These are phyloP conservation scores for Talinum fruticosum DNA, from an alignment of 148 eudicot genomes.

Conservation along the genomic window DNA sequence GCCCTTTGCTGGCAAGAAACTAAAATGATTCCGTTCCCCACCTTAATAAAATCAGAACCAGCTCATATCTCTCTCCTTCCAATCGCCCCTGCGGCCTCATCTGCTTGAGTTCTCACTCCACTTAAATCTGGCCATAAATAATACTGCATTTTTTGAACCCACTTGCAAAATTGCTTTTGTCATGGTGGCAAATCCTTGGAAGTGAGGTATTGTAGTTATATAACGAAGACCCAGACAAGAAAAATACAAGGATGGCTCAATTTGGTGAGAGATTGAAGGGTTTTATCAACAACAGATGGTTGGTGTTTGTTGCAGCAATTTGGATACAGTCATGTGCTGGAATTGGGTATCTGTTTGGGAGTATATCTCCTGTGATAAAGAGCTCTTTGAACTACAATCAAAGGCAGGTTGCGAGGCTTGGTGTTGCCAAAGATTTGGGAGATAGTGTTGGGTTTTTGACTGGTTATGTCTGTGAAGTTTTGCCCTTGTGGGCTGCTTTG, in stretches of 20 bases:
- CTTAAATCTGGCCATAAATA: neutral
- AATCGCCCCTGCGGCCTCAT: no score
- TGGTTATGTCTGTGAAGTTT: constrained; percentile 70
- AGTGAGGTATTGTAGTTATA: neutral
- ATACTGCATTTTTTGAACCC: neutral
- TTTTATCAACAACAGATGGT: constrained; percentile 72
- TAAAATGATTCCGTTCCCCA: no score
- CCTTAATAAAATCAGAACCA: no score
- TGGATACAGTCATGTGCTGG: constrained; percentile 97
- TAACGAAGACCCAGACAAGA: neutral
- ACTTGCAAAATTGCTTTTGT: neutral
- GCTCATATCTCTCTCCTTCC: no score
- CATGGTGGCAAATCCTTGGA: neutral
- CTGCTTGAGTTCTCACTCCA: no score
- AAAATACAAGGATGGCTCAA: constrained; percentile 27
- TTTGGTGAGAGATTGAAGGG: constrained; percentile 43
- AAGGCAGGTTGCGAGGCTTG: constrained; percentile 78
- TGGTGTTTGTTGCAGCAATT: constrained; percentile 91
- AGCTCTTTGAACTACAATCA: constrained; percentile 73
- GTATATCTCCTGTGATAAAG: constrained; percentile 81
- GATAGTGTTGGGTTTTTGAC: constrained; percentile 96
- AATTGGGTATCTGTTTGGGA: constrained; percentile 89
- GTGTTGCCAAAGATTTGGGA: constrained; percentile 91
- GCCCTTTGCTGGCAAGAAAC: no score
- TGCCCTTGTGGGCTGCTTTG: constrained; percentile 86